Conservation (phyloP, 495 filamentous ascomycete species). For the Saxispiralis lemnorum region DNA sequence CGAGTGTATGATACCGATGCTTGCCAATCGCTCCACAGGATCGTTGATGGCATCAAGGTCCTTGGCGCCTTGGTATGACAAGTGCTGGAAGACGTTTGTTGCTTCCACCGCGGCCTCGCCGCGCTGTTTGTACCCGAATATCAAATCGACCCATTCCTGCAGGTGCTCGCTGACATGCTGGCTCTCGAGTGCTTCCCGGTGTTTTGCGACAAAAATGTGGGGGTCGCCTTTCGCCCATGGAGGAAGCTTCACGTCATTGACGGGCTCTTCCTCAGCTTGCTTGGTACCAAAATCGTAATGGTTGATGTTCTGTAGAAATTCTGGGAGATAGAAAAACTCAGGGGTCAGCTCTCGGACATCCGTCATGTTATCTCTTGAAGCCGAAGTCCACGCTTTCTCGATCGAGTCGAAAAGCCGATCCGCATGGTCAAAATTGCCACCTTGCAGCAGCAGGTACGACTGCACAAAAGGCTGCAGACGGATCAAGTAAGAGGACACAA, state of each 20-base stretch:
- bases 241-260: slow-evolving; percentile 71
- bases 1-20: slow-evolving; percentile 92
- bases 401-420: slow-evolving; percentile 92
- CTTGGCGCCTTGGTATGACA: slow-evolving; percentile 85
- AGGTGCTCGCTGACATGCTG: slow-evolving; percentile 80
- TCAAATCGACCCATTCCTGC: slow-evolving; percentile 88
- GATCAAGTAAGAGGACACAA: slow-evolving; percentile 89
- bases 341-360: slow-evolving; percentile 89
- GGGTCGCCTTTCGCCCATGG: slow-evolving; percentile 96
- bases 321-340: slow-evolving; percentile 91
- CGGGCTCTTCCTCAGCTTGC: slow-evolving; percentile 58
- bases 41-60: slow-evolving; percentile 86
- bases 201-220: slow-evolving; percentile 85
- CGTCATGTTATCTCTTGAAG: slow-evolving; percentile 74
- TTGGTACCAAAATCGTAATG: slow-evolving; percentile 78
- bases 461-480: slow-evolving; percentile 89
- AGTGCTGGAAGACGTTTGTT: slow-evolving; percentile 86
- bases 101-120: slow-evolving; percentile 84
- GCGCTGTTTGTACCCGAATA: slow-evolving; percentile 89
- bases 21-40: slow-evolving; percentile 62
- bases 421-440: slow-evolving; percentile 89
- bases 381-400: slow-evolving; percentile 75
- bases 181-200: slow-evolving; percentile 85
- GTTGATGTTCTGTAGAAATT: slow-evolving; percentile 83
- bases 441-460: slow-evolving; percentile 90